phyloP scores from a whole-genome alignment of 169 alveolate genomes.

The Cryptosporidium parvum region DNA sequence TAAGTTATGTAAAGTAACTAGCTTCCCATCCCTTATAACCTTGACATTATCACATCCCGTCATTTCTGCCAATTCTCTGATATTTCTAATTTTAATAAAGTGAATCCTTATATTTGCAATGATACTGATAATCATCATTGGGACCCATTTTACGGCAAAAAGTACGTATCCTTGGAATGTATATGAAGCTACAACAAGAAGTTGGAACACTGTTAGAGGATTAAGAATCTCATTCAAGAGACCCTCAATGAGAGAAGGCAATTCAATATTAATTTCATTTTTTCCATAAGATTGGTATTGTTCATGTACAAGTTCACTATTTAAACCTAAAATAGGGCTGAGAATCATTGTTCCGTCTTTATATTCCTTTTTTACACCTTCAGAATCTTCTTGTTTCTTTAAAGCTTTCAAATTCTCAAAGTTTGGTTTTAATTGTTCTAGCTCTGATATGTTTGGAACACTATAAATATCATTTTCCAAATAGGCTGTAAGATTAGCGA shows the following conservation, averaged over 20 bases:
- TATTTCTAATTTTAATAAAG: constrained; percentile 72
- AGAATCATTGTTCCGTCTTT: not conserved
- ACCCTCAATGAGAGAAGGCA: constrained; percentile 55
- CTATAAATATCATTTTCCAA: constrained; percentile 42
- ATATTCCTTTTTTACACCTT: not conserved
- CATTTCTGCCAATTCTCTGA: constrained; percentile 75
- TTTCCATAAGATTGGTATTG: constrained; percentile 31
- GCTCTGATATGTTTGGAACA: constrained; percentile 17
- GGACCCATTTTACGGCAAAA: constrained; percentile 72
- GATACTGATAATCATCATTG: constrained; percentile 77
- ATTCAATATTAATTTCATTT: constrained; percentile 53
- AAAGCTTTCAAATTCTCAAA: not conserved
- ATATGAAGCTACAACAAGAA: constrained; percentile 83
- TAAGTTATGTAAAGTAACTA: constrained; percentile 35
- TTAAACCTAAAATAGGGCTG: constrained; percentile 24
- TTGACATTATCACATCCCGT: constrained; percentile 60
- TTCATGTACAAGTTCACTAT: not conserved
- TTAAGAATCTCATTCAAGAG: constrained; percentile 75
- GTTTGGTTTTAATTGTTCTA: constrained; percentile 40
- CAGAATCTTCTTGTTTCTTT: not conserved
- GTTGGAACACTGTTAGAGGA: constrained; percentile 83
- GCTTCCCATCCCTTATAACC: constrained; percentile 51
- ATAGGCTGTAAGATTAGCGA: constrained; percentile 14
- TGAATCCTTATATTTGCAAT: constrained; percentile 65
- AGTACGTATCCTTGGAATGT: constrained; percentile 80